These are phyloP conservation scores for Botrytis hyacinthi DNA, from an alignment of 2,329 filamentous ascomycete species.

Conservation along the genomic window DNA sequence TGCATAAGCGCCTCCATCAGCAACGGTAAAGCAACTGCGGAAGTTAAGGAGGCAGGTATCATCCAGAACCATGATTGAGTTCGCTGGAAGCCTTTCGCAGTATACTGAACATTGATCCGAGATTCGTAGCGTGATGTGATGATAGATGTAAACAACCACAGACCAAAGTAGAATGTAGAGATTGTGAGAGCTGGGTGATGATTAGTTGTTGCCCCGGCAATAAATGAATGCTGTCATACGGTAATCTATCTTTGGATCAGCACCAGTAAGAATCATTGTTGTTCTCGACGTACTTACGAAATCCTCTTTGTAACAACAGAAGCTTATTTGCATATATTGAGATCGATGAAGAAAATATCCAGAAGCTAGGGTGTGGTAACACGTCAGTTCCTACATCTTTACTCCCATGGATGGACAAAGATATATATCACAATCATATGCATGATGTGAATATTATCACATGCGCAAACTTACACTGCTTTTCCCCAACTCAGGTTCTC, in stretches of 20 bases:
- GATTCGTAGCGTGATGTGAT: background rate
- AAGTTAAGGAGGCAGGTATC: slow-evolving; percentile 28
- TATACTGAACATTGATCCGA: background rate
- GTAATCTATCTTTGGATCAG: background rate
- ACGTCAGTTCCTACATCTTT: background rate
- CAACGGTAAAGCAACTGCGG: slow-evolving; percentile 31
- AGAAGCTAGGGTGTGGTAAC: background rate
- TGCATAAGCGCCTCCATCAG: slow-evolving; percentile 33
- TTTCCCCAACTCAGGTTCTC: background rate
- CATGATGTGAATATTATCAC: background rate
- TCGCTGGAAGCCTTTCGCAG: too few relatives aligned
- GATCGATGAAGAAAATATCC: background rate
- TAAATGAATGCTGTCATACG: background rate
- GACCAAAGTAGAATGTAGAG: background rate
- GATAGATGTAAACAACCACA: background rate
- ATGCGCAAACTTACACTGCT: background rate
- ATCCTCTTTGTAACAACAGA: background rate
- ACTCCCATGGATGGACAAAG: background rate
- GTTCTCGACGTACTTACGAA: background rate
- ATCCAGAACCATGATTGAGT: slow-evolving; percentile 24
- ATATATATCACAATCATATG: background rate
- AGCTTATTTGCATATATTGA: slow-evolving; percentile 1
- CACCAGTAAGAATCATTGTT: background rate
- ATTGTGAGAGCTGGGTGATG: background rate
- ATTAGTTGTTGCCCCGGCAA: background rate